Evolutionary conservation across 2,329 filamentous ascomycete species (phyloP).

Genomic region (Alternaria sp.): DNA sequence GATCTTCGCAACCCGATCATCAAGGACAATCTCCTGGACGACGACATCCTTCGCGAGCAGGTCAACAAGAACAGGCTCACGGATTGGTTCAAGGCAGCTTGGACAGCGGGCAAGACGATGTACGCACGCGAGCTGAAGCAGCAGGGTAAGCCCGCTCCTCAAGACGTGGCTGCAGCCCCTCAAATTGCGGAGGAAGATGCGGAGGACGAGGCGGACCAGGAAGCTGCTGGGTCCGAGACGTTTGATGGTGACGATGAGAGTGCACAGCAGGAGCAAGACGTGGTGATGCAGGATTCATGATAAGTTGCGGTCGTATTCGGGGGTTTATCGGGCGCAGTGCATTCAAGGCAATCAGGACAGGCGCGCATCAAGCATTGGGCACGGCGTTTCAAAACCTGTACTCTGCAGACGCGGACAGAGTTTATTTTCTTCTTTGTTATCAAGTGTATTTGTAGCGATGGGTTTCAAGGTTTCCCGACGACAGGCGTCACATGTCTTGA

Average conservation of each 20-base stretch:
- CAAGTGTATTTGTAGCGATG: slow-evolving; percentile 8
- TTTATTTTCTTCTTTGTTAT: slow-evolving; percentile 8
- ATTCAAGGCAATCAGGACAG: slow-evolving; percentile 10
- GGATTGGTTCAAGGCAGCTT: slow-evolving; percentile 68
- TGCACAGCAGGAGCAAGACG: slow-evolving; percentile 32
- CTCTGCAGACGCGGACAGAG: slow-evolving; percentile 3
- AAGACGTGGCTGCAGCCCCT: not conserved
- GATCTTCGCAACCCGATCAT: slow-evolving; percentile 72
- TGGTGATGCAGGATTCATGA: slow-evolving; percentile 45
- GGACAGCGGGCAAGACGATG: slow-evolving; percentile 48
- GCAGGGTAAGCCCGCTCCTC: slow-evolving; percentile 10
- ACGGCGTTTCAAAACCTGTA: slow-evolving; percentile 37
- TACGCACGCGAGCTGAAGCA: slow-evolving; percentile 34
- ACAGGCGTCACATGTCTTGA: slow-evolving; percentile 1
- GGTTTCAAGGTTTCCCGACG: not conserved
- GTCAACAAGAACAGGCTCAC: slow-evolving; percentile 74
- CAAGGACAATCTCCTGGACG: slow-evolving; percentile 76
- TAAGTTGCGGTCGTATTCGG: slow-evolving; percentile 15
- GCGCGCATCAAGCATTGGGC: slow-evolving; percentile 29
- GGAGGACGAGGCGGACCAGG: slow-evolving; percentile 8
- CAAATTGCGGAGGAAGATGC: slow-evolving; percentile 4
- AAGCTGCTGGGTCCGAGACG: slow-evolving; percentile 19
- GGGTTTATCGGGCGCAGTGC: slow-evolving; percentile 29
- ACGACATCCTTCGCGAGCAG: slow-evolving; percentile 69
- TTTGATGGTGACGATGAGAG: slow-evolving; percentile 39